Evolutionary conservation across 2,329 filamentous ascomycete genomes (phyloP).

Genomic region (Amauroascus verrucosus): DNA sequence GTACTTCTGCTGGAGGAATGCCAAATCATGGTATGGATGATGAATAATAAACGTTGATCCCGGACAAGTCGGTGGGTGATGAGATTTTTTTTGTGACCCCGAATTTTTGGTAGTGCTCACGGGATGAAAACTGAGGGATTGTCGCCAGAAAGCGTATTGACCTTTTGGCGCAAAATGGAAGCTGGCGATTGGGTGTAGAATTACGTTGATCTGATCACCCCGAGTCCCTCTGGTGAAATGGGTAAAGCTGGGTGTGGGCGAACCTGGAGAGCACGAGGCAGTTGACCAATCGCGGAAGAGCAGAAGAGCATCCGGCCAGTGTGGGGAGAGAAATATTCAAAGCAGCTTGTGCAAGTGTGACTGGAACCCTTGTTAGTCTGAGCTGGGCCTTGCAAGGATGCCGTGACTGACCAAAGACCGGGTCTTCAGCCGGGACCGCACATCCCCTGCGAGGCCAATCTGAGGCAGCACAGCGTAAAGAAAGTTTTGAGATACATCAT

Average conservation of each 20-base stretch:
- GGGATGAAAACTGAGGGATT: slow-evolving; percentile 8
- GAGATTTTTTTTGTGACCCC: neutral
- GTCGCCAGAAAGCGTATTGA: slow-evolving; percentile 7
- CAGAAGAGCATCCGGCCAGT: slow-evolving; percentile 16
- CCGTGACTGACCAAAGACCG: slow-evolving; percentile 15
- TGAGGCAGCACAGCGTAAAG: neutral
- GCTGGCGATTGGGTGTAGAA: slow-evolving; percentile 2
- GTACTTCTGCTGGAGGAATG: too few relatives aligned
- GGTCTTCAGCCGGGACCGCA: slow-evolving; percentile 10
- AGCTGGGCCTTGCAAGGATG: slow-evolving; percentile 16
- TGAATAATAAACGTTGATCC: neutral
- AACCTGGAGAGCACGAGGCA: slow-evolving; percentile 9
- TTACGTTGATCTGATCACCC: slow-evolving; percentile 8
- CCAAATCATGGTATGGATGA: too few relatives aligned
- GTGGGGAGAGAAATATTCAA: slow-evolving; percentile 2
- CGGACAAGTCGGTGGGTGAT: neutral
- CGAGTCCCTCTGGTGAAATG: neutral
- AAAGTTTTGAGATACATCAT: slow-evolving; percentile 10
- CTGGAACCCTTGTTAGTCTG: slow-evolving; percentile 5
- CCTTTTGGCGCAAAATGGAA: slow-evolving; percentile 5
- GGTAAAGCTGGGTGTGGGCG: slow-evolving; percentile 3
- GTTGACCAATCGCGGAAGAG: slow-evolving; percentile 18
- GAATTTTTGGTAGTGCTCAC: slow-evolving; percentile 1
- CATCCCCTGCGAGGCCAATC: neutral
- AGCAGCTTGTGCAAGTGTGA: slow-evolving; percentile 10